phyloP scores from a whole-genome alignment of 2,329 filamentous ascomycete genomes.

The Macrophomina pseudophaseolina region DNA sequence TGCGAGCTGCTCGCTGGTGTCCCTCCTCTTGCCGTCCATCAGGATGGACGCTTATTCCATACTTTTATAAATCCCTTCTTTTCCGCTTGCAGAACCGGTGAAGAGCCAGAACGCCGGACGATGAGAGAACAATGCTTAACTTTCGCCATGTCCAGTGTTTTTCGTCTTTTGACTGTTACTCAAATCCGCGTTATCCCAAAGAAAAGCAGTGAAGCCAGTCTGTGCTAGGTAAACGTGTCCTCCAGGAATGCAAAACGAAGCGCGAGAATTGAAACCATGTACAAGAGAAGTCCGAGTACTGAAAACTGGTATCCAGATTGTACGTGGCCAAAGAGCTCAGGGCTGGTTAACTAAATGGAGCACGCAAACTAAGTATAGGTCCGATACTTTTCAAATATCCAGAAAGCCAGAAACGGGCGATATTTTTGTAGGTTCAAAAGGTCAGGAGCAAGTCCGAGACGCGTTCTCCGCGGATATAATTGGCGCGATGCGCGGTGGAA shows the following conservation, averaged over 20 bases:
- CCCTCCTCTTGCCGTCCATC: constrained; percentile 19
- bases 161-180: too few species aligned
- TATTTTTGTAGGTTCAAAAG: too few species aligned
- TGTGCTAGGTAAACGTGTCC: too few species aligned
- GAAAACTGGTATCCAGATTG: too few species aligned
- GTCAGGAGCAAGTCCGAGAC: background rate
- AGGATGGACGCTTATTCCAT: background rate
- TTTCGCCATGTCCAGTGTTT: background rate
- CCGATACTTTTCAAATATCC: too few species aligned
- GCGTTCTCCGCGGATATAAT: background rate
- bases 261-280: too few species aligned
- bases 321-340: too few species aligned
- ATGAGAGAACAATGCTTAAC: background rate
- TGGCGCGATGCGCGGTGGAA: background rate
- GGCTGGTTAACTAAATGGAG: background rate
- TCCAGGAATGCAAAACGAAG: too few species aligned
- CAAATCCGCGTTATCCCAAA: too few species aligned
- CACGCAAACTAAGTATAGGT: background rate
- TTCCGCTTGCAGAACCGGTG: background rate
- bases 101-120: background rate
- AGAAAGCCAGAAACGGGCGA: too few species aligned
- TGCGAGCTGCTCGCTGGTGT: constrained; percentile 18
- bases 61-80: background rate
- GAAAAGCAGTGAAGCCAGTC: too few species aligned
- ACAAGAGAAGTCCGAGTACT: too few species aligned